These are phyloP conservation scores for Umbilicaria muhlenbergii DNA, from an alignment of 495 filamentous ascomycete genomes.

Conservation along the genomic window DNA sequence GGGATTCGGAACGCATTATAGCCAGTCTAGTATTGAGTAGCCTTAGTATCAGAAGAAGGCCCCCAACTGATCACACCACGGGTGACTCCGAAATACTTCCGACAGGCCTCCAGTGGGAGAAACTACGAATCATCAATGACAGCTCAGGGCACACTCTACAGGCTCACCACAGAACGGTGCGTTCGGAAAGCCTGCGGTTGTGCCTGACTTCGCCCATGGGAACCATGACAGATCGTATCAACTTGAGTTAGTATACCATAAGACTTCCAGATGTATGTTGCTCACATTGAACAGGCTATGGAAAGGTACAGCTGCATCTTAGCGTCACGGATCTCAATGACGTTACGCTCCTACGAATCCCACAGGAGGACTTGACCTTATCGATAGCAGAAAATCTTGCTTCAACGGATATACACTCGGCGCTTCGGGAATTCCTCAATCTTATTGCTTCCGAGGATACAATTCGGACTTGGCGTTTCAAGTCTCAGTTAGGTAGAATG, in stretches of 20 bases:
- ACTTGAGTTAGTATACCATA: slow-evolving; percentile 32
- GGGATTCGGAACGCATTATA: background rate
- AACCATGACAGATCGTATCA: slow-evolving; percentile 58
- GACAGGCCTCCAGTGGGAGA: slow-evolving; percentile 22
- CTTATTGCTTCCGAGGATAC: slow-evolving; percentile 21
- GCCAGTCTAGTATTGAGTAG: background rate
- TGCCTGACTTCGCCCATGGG: slow-evolving; percentile 50
- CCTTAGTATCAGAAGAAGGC: background rate
- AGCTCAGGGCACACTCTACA: slow-evolving; percentile 22
- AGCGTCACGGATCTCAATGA: slow-evolving; percentile 41
- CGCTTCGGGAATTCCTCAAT: slow-evolving; percentile 38
- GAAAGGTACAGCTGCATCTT: slow-evolving; percentile 49
- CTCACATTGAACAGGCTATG: slow-evolving; percentile 29
- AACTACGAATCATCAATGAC: slow-evolving; percentile 25
- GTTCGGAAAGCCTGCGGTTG: slow-evolving; percentile 55
- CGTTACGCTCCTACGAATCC: slow-evolving; percentile 45
- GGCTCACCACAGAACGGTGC: slow-evolving; percentile 37
- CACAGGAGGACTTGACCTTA: slow-evolving; percentile 52
- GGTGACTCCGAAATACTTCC: slow-evolving; percentile 1
- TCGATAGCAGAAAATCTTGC: slow-evolving; percentile 49
- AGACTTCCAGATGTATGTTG: background rate
- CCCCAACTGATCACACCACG: background rate
- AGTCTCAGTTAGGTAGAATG: slow-evolving; percentile 11
- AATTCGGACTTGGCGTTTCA: slow-evolving; percentile 38
- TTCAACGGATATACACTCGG: slow-evolving; percentile 35